Base-by-base conservation (phyloP, 2,329 filamentous ascomycete species). In the Whalleya microplaca region DNA sequence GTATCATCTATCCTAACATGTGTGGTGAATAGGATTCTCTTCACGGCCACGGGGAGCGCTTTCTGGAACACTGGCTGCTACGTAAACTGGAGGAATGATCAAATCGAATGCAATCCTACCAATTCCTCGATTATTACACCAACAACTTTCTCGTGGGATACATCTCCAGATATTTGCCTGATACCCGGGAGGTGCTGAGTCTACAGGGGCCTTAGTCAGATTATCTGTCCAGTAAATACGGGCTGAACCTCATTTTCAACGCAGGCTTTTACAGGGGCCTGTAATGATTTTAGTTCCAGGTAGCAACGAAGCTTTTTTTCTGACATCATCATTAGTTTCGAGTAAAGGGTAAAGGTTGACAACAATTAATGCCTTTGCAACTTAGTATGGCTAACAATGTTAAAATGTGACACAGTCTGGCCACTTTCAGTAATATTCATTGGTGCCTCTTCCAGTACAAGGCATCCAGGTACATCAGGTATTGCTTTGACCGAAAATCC, bases 31-130 rank as follows among this genome's bases (percentile, higher is more conserved):
- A 59, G 59, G 12, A 60, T 60, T 41, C 7, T 62, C 32, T 62
- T 62, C 37, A 46, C 20, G 3, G 57, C 21, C 27, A 51, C 14
- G 0, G 59, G 59, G 12, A 60, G 57, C 32, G 50, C 49, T 44
- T 60, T 53, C 46, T 60, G 47, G 29, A 48, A 58, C 42, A 53
- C 27, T 21, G 51, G 48, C 19, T 62, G 59, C 45, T 60, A 62
- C 21, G 16, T 60, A 37, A 41, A 48, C 40, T 46, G 59, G 6
- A 29, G 23, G 2, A 51, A 60, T 18, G 47, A 58, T 12, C 41
- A 53, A 20, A 46, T 58, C 16, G 19, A 47, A 5, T 62, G 60
- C 20, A 19, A 47, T 7, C 49, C 56, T 6, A 23, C 49, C 10
- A 37, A 37, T 37, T 3, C 32, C 32, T 37, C 32, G 32, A 37